Conservation (phyloP, 2,329 filamentous ascomycete species). For the Phaeophleospora eucalypticola region DNA sequence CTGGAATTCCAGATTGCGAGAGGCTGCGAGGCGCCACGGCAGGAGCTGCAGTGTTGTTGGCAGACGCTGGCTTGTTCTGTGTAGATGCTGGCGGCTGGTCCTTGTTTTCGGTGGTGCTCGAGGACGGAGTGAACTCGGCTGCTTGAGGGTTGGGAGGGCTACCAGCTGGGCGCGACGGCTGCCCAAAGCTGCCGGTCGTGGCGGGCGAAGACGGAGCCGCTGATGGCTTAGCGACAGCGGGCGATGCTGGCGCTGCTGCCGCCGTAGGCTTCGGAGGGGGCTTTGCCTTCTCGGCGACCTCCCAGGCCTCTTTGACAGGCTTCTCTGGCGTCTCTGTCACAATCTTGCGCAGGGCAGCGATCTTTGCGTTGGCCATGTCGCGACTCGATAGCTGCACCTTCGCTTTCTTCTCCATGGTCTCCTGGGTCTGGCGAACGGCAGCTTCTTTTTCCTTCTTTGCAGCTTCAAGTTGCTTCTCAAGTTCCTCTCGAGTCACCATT, state of each 20-base stretch:
- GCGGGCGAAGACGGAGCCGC: constrained; percentile 7
- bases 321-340: constrained; percentile 79
- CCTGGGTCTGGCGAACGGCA: constrained; percentile 22
- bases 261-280: constrained; percentile 25
- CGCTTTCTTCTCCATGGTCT: constrained; percentile 46
- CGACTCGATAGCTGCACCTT: constrained; percentile 73
- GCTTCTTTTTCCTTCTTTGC: constrained; percentile 34
- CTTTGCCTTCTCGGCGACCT: constrained; percentile 63
- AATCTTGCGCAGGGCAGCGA: constrained; percentile 74
- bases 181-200: constrained; percentile 15
- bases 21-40: constrained; percentile 7
- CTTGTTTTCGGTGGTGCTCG: constrained; percentile 5
- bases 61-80: constrained; percentile 6
- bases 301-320: constrained; percentile 83
- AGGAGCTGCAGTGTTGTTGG: constrained; percentile 8
- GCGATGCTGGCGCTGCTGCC: constrained; percentile 11
- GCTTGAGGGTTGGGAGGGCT: constrained; percentile 20
- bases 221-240: constrained; percentile 11
- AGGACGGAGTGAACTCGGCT: constrained; percentile 11
- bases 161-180: constrained; percentile 11
- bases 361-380: constrained; percentile 63
- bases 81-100: constrained; percentile 5
- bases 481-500: constrained; percentile 15
- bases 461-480: constrained; percentile 26
- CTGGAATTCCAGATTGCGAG: constrained; percentile 17